These are phyloP conservation scores for Coemansia sp. DNA, from an alignment of 192 early-diverging fungal genomes.

Conservation along the genomic window DNA sequence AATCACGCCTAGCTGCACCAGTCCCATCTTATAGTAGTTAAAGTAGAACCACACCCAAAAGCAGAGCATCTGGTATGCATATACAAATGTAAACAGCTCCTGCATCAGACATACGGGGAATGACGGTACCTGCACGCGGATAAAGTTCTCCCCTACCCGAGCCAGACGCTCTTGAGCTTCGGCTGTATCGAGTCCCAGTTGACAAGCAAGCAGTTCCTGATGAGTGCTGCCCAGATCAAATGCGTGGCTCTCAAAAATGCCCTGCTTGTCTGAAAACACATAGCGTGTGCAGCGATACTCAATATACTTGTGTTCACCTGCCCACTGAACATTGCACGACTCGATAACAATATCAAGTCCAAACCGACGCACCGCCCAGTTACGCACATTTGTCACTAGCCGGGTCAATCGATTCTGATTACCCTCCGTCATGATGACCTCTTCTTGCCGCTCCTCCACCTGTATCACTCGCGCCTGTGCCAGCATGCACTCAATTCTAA, in stretches of 20 bases:
- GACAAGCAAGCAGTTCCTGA: constrained; percentile 34
- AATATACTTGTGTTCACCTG: constrained; percentile 31
- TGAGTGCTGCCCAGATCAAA: constrained; percentile 62
- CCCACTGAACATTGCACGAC: constrained; percentile 36
- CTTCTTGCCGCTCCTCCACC: constrained; percentile 55
- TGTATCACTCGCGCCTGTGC: constrained; percentile 53
- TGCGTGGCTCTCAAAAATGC: constrained; percentile 57
- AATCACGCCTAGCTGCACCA: constrained; percentile 60
- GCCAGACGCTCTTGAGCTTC: constrained; percentile 57
- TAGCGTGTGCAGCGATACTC: constrained; percentile 79
- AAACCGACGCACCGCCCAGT: constrained; percentile 20
- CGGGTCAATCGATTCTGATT: constrained; percentile 34
- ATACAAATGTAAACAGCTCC: constrained; percentile 60
- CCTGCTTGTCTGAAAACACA: constrained; percentile 54
- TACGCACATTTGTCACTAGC: constrained; percentile 45
- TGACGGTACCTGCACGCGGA: constrained; percentile 54
- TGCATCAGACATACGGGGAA: constrained; percentile 51
- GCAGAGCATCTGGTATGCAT: constrained; percentile 65
- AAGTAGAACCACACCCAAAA: constrained; percentile 70
- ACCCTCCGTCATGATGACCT: constrained; percentile 55
- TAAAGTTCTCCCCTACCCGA: constrained; percentile 65
- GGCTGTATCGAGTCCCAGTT: constrained; percentile 49
- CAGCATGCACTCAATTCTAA: constrained; percentile 58
- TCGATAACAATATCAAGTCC: constrained; percentile 45
- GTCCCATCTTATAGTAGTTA: constrained; percentile 62